Evolutionary conservation across 2,329 filamentous ascomycete species (phyloP).

Genomic region (Cladophialophora immunda): DNA sequence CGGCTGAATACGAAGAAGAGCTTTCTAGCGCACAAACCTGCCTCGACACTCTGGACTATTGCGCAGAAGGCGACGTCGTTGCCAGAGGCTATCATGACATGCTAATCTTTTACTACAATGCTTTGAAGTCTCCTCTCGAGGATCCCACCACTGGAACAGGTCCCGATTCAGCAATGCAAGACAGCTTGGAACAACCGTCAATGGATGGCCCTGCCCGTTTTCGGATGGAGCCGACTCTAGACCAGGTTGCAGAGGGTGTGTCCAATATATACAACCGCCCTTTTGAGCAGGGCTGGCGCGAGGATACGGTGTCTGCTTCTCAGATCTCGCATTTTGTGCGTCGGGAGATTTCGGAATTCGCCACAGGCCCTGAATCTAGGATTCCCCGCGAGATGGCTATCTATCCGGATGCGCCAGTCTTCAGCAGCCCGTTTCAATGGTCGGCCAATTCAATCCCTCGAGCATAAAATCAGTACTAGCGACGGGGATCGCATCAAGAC

Average conservation of each 20-base stretch:
- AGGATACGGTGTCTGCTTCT: not conserved
- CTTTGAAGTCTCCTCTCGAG: not conserved
- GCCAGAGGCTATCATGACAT: slow-evolving; percentile 13
- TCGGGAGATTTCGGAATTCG: not conserved
- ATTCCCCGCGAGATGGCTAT: not conserved
- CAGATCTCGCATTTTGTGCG: not conserved
- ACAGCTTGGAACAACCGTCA: not conserved
- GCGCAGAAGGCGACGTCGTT: slow-evolving; percentile 9
- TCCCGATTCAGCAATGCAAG: not conserved
- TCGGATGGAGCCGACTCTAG: not conserved
- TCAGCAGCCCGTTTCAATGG: not conserved
- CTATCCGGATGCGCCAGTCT: not conserved
- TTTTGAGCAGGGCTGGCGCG: not conserved
- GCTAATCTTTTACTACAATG: slow-evolving; percentile 5
- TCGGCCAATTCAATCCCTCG: not conserved
- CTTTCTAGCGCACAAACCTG: slow-evolving; percentile 1
- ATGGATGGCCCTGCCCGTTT: not conserved
- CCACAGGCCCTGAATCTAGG: not conserved
- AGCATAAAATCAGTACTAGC: not conserved
- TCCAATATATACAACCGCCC: not conserved
- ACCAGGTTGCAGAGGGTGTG: not conserved
- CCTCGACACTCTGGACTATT: slow-evolving; percentile 5
- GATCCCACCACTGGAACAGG: not conserved
- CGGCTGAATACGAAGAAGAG: slow-evolving; percentile 8
- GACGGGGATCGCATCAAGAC: not conserved